These are phyloP conservation scores for Microdochium bolleyi DNA, from an alignment of 2,329 filamentous ascomycete genomes.

Conservation along the genomic window DNA sequence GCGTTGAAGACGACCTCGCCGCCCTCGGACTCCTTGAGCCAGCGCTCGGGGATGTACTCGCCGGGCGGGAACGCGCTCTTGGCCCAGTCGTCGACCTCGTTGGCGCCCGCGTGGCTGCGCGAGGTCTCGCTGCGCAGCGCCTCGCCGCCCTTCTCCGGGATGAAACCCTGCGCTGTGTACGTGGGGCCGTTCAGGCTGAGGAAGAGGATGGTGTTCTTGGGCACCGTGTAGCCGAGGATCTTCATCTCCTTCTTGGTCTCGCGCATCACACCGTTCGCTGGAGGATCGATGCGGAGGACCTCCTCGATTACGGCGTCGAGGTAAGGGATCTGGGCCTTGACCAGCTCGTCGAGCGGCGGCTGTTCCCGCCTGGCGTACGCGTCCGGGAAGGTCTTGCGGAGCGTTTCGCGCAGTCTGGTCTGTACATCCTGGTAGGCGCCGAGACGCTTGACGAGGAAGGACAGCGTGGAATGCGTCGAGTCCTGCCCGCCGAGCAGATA, in stretches of 20 bases:
- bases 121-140: conserved; percentile 5
- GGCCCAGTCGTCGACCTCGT: conserved; percentile 1
- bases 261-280: conserved; percentile 4
- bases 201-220: conserved; percentile 25
- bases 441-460: conserved; percentile 4
- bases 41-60: conserved; percentile 7
- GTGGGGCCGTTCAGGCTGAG: conserved; percentile 12
- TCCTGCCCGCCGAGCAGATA: conserved; percentile 5
- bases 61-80: neutral
- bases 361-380: conserved; percentile 1
- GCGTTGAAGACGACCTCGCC: conserved; percentile 8
- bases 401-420: conserved; percentile 5
- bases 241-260: conserved; percentile 14
- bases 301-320: conserved; percentile 11
- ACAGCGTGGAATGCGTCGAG: conserved; percentile 3
- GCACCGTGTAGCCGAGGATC: conserved; percentile 23
- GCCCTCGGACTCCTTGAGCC: neutral
- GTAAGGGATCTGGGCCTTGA: conserved; percentile 5
- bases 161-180: conserved; percentile 10
- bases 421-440: conserved; percentile 2
- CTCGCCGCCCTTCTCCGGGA: conserved; percentile 11
- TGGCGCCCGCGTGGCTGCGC: conserved; percentile 1
- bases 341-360: conserved; percentile 8
- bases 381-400: conserved; percentile 1
- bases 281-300: conserved; percentile 1